Base-by-base conservation (phyloP, 495 filamentous ascomycete genomes). In the Hypoxylon rickii region DNA sequence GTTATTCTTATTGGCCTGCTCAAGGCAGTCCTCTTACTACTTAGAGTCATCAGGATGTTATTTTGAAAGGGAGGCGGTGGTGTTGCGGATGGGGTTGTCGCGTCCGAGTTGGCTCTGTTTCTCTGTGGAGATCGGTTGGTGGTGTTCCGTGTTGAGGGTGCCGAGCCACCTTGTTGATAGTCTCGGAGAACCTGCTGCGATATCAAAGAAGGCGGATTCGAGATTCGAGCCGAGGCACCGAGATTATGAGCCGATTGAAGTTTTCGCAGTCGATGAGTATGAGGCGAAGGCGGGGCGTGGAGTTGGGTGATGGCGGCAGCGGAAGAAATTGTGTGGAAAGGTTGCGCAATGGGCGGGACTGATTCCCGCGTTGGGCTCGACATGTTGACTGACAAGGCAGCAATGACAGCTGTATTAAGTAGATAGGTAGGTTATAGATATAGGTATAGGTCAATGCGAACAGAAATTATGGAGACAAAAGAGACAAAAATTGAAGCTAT, bases 51-150 rank as follows among this genome's bases (percentile, higher is more conserved):
- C 0, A 65, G 22, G 6, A 65, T 55, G 26, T 60, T 61, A 13
- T 62, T 63, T 6, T 45, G 29, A 42, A 65, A 51, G 13, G 44
- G 15, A 7, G 48, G 38, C 3, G 56, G 40, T 0, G 43, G 32
- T 2, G 48, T 7, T 0, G 49, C 49, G 45, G 24, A 69, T 36
- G 54, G 76, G 58, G 55, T 71, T 55, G 75, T 75, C 18, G 86
- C 84, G 71, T 91, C 88, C 44, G 87, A 91, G 67, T 90, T 92
- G 3, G 88, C 86, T 65, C 89, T 80, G 37, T 77, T 79, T 61
- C 88, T 79, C 46, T 82, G 82, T 43, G 80, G 70, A 47, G 79
- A 77, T 49, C 70, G 72, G 53, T 73, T 77, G 52, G 65, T 56
- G 37, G 68, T 45, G 24, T 66, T 68, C 41, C 68, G 64, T 18